Evolutionary conservation across 257 asterid species (phyloP).

Genomic region (Capsicum chinense): DNA sequence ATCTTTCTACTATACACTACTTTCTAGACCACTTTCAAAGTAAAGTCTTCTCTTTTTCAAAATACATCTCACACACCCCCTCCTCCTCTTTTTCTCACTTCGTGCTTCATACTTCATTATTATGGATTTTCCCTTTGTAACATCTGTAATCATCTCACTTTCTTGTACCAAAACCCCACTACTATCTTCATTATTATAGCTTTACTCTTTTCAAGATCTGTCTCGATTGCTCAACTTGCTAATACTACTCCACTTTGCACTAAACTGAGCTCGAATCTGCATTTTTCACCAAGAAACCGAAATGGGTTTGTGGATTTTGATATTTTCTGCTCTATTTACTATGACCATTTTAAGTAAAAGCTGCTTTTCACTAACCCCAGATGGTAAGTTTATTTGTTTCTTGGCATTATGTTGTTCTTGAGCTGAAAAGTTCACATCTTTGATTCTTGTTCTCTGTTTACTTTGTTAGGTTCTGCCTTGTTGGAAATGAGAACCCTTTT

Average conservation of each 20-base stretch:
- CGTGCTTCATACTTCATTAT: conserved; percentile 45
- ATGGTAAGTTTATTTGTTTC: conserved; percentile 55
- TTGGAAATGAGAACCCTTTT: conserved; percentile 81
- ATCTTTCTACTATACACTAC: conserved; percentile 42
- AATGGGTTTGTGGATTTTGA: conserved; percentile 52
- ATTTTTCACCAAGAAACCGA: conserved; percentile 49
- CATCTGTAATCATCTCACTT: conserved; percentile 51
- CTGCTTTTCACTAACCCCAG: conserved; percentile 71
- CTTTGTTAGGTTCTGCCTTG: conserved; percentile 62
- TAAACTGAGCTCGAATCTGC: conserved; percentile 16
- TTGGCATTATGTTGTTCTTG: conserved; percentile 12
- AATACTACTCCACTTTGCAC: neutral
- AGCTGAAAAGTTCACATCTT: neutral
- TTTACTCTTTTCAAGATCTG: conserved; percentile 38
- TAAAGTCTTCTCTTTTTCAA: conserved; percentile 43
- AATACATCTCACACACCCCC: neutral
- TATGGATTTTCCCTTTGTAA: conserved; percentile 48
- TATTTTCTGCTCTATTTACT: conserved; percentile 49
- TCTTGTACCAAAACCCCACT: conserved; percentile 49
- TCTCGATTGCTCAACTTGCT: conserved; percentile 32
- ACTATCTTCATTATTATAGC: conserved; percentile 37
- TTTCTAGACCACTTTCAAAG: conserved; percentile 45
- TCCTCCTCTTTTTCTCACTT: neutral
- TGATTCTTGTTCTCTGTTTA: neutral
- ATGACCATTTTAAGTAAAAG: conserved; percentile 54